Evolutionary conservation across 371 early-diverging fungal species (phyloP), one percentile per base, ranked within the genome.

Genomic region (Chytridium lagenaria): DNA sequence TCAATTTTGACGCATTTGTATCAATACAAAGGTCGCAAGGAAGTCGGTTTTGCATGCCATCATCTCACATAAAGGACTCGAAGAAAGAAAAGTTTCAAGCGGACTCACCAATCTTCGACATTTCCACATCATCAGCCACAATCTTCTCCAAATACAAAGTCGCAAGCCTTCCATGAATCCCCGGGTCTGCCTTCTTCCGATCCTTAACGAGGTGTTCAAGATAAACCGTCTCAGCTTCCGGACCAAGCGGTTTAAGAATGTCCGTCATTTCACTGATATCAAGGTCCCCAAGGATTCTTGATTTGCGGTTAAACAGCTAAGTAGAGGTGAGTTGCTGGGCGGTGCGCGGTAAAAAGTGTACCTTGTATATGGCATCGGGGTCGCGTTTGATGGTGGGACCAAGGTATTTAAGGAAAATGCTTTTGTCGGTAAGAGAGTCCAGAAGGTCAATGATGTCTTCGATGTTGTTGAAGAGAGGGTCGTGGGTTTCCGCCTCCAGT

Each of bases 141-240:
- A 63, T 3, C 2, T 63, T 12, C 36, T 63, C 63, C 15, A 63
- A 12, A 23, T 63, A 63, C 63, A 63, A 23, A 7, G 15, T 36
- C 7, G 63, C 63, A 23, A 63, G 63, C 12, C 34, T 63, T 12
- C 2, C 36, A 7, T 31, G 30, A 3, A 36, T 31, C 12, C 10
- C 63, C 2, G 36, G 63, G 23, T 63, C 34, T 36, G 10, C 10
- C 33, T 36, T 3, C 33, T 36, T 15, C 36, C 12, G 3, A 30
- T 36, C 55, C 16, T 28, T 5, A 55, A 28, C 55, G 10, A 63
- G 37, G 37, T 63, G 23, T 36, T 63, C 63, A 3, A 63, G 63
- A 63, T 63, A 63, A 3, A 37, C 33, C 12, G 16, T 36, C 63
- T 36, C 15, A 12, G 36, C 63, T 2, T 3, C 36, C 12, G 36